Percentiles rank a stretch among this genome's conserved stretches.
These are phyloP conservation scores for Biscogniauxia sp. DNA, from an alignment of 2,329 filamentous ascomycete species.

Conservation along the genomic window DNA sequence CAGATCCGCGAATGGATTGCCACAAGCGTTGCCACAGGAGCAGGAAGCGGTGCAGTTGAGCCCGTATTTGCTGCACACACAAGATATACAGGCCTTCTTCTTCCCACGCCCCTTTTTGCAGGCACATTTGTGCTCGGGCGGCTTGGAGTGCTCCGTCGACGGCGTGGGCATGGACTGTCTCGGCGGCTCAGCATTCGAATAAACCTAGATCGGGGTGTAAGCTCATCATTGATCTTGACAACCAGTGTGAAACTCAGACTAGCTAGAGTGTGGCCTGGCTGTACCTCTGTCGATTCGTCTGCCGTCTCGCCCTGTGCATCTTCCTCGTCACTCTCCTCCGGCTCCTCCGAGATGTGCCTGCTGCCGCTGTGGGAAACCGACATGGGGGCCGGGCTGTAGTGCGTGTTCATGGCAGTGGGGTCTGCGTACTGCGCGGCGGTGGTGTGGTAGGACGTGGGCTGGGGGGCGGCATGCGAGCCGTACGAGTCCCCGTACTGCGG, in stretches of 20 bases:
- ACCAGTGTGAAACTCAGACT: not conserved
- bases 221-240: constrained; percentile 5
- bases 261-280: not conserved
- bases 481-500: constrained; percentile 31
- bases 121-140: constrained; percentile 28
- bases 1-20: constrained; percentile 33
- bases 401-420: constrained; percentile 25
- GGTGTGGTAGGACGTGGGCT: constrained; percentile 26
- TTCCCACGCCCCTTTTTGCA: constrained; percentile 35
- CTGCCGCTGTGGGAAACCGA: constrained; percentile 27
- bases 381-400: constrained; percentile 31
- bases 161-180: constrained; percentile 26
- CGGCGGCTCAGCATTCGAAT: constrained; percentile 24
- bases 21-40: constrained; percentile 30
- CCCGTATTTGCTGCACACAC: constrained; percentile 33
- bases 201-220: constrained; percentile 22
- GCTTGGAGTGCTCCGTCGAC: constrained; percentile 26
- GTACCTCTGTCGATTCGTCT: constrained; percentile 33
- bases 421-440: constrained; percentile 29
- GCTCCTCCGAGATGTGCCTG: constrained; percentile 24
- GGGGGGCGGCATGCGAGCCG: constrained; percentile 26
- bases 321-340: constrained; percentile 28
- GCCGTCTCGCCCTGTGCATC: constrained; percentile 33
- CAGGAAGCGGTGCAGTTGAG: constrained; percentile 28
- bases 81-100: constrained; percentile 33